Percentiles rank a stretch among this genome's conserved stretches.
Conservation (phyloP, 768 basidiomycete species). For the Paxillus involutus region DNA sequence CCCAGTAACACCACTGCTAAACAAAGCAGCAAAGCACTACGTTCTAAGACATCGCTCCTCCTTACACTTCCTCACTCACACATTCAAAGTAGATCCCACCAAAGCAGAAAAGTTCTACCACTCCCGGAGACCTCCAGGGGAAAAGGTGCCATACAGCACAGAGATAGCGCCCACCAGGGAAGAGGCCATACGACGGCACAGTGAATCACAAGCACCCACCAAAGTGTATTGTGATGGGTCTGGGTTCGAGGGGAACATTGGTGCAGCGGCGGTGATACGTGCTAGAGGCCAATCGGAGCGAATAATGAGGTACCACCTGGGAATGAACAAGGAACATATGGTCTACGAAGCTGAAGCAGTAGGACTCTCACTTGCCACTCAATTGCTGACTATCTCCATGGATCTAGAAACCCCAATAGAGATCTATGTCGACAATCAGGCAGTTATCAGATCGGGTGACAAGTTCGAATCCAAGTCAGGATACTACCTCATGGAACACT, state of each 20-base stretch:
- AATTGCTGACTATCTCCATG: too few relatives aligned
- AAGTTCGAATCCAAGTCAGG: too few relatives aligned
- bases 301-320: conserved; percentile 5
- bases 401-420: too few relatives aligned
- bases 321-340: conserved; percentile 10
- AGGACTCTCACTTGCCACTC: too few relatives aligned
- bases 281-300: neutral
- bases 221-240: conserved; percentile 16
- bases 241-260: conserved; percentile 17
- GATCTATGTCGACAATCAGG: too few relatives aligned
- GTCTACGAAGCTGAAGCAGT: conserved; percentile 24
- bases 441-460: too few relatives aligned
- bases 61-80: neutral
- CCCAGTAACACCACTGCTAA: neutral
- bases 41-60: neutral
- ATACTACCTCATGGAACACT: too few relatives aligned
- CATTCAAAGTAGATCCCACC: neutral
- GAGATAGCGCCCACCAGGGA: neutral
- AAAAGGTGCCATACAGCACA: neutral
- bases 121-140: neutral
- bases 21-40: neutral
- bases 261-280: conserved; percentile 21
- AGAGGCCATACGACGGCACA: neutral
- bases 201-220: neutral
- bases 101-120: neutral